Evolutionary conservation across 2,329 filamentous ascomycete species (phyloP).

Genomic region (Aspergillus arachidicola): DNA sequence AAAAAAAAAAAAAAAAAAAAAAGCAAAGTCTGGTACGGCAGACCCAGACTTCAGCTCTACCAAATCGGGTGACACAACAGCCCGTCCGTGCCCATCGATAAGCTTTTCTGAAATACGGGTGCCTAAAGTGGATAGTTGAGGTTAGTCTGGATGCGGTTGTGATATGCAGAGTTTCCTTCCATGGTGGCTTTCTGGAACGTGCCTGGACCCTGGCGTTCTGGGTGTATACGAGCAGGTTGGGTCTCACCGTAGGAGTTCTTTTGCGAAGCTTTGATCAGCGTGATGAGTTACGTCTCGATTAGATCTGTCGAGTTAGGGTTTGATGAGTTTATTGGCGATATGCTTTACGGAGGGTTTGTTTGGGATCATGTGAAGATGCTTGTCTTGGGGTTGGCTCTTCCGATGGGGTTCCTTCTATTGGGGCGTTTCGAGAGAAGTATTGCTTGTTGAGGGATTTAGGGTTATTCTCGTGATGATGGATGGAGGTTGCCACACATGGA

Average conservation of each 20-base stretch:
- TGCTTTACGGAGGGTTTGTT: neutral
- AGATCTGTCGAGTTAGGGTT: neutral
- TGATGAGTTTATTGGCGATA: neutral
- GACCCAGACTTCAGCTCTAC: neutral
- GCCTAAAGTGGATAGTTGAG: neutral
- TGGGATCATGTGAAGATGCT: neutral
- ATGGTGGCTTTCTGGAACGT: neutral
- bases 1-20: neutral
- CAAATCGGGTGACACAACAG: neutral
- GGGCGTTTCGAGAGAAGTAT: neutral
- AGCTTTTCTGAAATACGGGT: neutral
- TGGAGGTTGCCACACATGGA: neutral
- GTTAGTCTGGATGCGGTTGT: neutral
- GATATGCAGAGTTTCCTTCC: neutral
- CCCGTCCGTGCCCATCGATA: neutral
- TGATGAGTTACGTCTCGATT: neutral
- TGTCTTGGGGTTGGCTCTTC: neutral
- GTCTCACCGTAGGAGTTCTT: neutral
- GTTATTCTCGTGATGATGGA: neutral
- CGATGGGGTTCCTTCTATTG: neutral
- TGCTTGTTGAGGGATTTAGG: neutral
- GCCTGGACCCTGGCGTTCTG: neutral
- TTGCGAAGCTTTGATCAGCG: neutral
- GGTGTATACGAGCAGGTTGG: neutral
- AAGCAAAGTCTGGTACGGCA: neutral